A percentile compares a stretch with the other conserved stretches of the same genome.
Conservation (phyloP, 2,329 filamentous ascomycete genomes). For the Cryphonectria radicalis region DNA sequence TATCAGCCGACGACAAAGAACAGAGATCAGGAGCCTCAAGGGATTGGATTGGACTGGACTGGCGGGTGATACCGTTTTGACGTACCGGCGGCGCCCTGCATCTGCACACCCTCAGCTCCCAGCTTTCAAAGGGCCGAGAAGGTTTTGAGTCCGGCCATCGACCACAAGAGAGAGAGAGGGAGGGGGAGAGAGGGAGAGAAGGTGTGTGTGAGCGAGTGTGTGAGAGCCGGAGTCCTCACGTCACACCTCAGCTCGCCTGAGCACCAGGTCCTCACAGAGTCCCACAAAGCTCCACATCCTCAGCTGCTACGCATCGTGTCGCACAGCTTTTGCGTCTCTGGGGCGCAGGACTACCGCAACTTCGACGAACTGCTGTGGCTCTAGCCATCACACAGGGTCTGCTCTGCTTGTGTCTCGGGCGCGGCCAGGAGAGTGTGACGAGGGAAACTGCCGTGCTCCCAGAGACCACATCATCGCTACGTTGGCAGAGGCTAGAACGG, state of each 20-base stretch:
- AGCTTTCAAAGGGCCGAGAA: background rate
- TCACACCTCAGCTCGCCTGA: background rate
- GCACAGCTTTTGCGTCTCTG: background rate
- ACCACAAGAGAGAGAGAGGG: background rate
- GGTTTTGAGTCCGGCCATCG: background rate
- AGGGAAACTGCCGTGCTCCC: background rate
- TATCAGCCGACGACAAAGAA: background rate
- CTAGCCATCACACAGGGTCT: background rate
- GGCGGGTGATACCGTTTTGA: slow-evolving; percentile 1
- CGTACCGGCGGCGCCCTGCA: background rate
- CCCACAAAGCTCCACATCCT: background rate
- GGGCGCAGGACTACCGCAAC: background rate
- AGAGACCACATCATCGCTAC: background rate
- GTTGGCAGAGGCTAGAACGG: slow-evolving; percentile 7
- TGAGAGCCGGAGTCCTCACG: background rate
- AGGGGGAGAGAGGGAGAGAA: no score
- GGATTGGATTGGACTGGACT: background rate
- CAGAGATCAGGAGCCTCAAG: background rate
- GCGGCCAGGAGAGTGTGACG: background rate
- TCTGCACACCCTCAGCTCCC: background rate
- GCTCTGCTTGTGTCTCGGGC: background rate
- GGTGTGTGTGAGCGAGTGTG: no score
- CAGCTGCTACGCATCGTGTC: background rate
- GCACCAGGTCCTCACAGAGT: background rate
- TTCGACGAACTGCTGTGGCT: background rate